Evolutionary conservation across 441 rosid genomes (phyloP).

Genomic region (Populus hybrid): DNA sequence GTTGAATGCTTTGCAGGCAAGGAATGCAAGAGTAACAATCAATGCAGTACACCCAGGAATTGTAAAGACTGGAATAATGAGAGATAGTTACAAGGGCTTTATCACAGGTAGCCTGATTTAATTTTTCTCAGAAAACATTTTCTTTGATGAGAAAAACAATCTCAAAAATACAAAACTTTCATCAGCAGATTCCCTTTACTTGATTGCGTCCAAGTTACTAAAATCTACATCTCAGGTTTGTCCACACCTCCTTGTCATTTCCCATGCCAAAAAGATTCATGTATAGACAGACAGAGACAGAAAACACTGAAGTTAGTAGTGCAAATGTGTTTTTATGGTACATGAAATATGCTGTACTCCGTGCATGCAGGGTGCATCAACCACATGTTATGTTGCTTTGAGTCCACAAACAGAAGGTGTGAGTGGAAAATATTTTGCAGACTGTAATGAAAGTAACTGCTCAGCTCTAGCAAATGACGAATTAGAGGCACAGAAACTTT

Average conservation of each 20-base stretch:
- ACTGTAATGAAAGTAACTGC: conserved; percentile 69
- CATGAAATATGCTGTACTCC: too few relatives aligned
- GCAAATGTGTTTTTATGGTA: not conserved
- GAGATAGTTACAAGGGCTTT: conserved; percentile 68
- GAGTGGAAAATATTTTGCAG: conserved; percentile 81
- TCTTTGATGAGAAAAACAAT: not conserved
- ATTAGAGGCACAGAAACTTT: conserved; percentile 51
- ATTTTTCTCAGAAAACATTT: not conserved
- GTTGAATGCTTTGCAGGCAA: conserved; percentile 44
- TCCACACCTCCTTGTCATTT: conserved; percentile 1
- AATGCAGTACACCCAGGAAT: conserved; percentile 96
- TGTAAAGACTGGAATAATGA: conserved; percentile 82
- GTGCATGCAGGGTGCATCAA: conserved; percentile 73
- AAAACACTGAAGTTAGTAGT: not conserved
- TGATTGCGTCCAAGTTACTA: conserved; percentile 81
- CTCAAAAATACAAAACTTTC: conserved; percentile 4
- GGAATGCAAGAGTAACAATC: conserved; percentile 67
- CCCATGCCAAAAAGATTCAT: conserved; percentile 3
- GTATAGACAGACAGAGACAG: not conserved
- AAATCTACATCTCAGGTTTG: conserved; percentile 74
- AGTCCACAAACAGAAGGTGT: conserved; percentile 51
- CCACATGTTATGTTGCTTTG: conserved; percentile 83
- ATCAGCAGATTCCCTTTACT: conserved; percentile 77
- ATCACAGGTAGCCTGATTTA: conserved; percentile 49
- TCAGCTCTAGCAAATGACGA: conserved; percentile 73